Evolutionary conservation across 306 rosid species (phyloP).

Genomic region (Psophocarpus tetragonolobus): DNA sequence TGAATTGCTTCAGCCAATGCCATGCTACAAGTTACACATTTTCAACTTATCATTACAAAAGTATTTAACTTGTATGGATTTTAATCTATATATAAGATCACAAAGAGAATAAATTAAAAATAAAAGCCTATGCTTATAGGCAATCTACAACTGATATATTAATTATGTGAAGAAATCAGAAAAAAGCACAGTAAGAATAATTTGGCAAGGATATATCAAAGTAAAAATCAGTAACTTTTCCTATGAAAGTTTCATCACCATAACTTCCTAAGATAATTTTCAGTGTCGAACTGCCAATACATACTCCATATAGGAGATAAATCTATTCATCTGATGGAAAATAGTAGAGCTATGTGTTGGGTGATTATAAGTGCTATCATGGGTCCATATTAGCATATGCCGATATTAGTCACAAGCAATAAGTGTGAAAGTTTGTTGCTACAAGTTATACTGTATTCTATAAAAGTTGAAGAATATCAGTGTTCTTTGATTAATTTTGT

Average conservation of each 20-base stretch:
- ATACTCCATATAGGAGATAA: not conserved
- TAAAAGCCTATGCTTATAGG: slow-evolving; percentile 1
- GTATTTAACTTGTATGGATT: not conserved
- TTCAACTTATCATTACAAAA: not conserved
- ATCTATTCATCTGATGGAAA: not conserved
- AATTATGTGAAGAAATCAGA: not conserved
- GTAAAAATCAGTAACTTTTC: slow-evolving; percentile 6
- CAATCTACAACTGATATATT: not conserved
- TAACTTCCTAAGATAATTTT: not conserved
- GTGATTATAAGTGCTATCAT: slow-evolving; percentile 15
- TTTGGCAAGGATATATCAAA: slow-evolving; percentile 8
- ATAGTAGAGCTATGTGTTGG: not conserved
- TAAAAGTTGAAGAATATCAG: slow-evolving; percentile 7
- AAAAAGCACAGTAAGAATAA: not conserved
- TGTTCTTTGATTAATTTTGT: not conserved
- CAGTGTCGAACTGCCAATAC: not conserved
- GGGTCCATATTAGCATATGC: slow-evolving; percentile 1
- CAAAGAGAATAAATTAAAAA: slow-evolving; percentile 3
- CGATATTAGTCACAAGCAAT: not conserved
- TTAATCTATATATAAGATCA: slow-evolving; percentile 20
- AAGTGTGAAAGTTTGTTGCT: not conserved
- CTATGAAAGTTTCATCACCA: slow-evolving; percentile 14
- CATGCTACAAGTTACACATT: slow-evolving; percentile 17
- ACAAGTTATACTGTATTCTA: not conserved
- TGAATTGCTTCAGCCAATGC: slow-evolving; percentile 28